Base-by-base conservation (phyloP, 345 rosid species). In the Salix viminalis region DNA sequence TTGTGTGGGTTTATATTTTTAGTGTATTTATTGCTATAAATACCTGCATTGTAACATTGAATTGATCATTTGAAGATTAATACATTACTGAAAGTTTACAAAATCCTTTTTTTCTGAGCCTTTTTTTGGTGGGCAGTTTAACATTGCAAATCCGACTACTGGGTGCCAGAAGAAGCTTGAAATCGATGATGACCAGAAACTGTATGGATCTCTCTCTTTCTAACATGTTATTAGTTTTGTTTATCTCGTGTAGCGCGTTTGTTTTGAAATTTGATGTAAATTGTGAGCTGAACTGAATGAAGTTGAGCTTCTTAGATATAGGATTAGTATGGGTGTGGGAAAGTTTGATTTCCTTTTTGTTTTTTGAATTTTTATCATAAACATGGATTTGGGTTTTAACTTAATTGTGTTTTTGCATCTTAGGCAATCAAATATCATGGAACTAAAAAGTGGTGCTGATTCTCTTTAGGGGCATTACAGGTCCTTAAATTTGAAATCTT, bases 141-240 rank as follows among this genome's bases (percentile, higher is more conserved):
- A 78, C 60, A 78, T 78, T 30, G 81, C 81, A 56, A 78, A 78
- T 41, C 81, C 81, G 16, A 78, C 81, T 24, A 78, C 81, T 67
- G 77, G 77, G 13, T 78, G 81, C 76, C 81, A 78, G 73, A 78
- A 78, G 76, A 78, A 78, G 68, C 81, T 78, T 34, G 81, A 78
- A 65, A 78, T 78, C 19, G 81, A 78, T 67, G 81, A 78, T 72
- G 81, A 78, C 72, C 77, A 78, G 81, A 79, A 79, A 68, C 77
- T 79, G 81, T 79, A 79, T 9, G 70, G 56, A 12, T 68, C 41
- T 76, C 44, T 32, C 58, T 3, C 19, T 21, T 67, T 30, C 10
- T 11, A 12, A 32, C 46, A 9, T 13, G 5, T 26, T 32, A 30
- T 62, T 26, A 16, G 7, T 74, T 21, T 30, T 7, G 0, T 6